Base-by-base conservation (phyloP, 2,329 filamentous ascomycete genomes). In the Venturiaceae sp. region DNA sequence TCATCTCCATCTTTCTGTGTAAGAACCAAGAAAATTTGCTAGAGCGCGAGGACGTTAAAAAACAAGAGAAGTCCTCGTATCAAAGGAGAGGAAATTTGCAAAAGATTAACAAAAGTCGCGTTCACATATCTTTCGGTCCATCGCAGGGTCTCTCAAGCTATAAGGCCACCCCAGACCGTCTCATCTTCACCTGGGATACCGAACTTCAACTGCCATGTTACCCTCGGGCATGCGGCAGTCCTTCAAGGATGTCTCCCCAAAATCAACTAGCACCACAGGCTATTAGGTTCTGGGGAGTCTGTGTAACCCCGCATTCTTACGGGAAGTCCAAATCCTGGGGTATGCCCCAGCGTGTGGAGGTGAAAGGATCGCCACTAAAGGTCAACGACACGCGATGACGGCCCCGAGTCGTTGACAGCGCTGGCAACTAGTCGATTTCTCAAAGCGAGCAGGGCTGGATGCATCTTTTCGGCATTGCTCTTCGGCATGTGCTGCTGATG, bases 1-100 rank as follows among this genome's bases (percentile, higher is more conserved):
- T 76, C 72, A 76, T 77, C 71, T 77, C 74, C 75, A 78, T 78
- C 30, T 36, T 36, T 19, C 16, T 8, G 30, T 3, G 16, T 21
- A n/a, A 39, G 67, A 64, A 56, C n/a, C 26, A 28, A 30, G 14
- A 28, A 7, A 19, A n/a, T 5, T n/a, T 32, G 3, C 44, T 50
- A 5, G 14, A n/a, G 26, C 44, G 4, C 26, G 30, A 47, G 14
- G 13, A 30, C 2, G 23, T 13, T 13, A 50, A 3, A 50, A 50
- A 26, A 50, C 23, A 7, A 30, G 5, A 26, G 5, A 30, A 3
- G 3, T 28, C 16, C 14, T 16, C 9, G 44, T 30, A 50, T 1
- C 4, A n/a, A 30, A 4, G n/a, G n/a, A n/a, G n/a, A n/a, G n/a
- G n/a, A n/a, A n/a, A n/a, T n/a, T n/a, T 16, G n/a, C 3, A 26